Conservation (phyloP, 805 yeast genomes). For the Myxozyma geophila region DNA sequence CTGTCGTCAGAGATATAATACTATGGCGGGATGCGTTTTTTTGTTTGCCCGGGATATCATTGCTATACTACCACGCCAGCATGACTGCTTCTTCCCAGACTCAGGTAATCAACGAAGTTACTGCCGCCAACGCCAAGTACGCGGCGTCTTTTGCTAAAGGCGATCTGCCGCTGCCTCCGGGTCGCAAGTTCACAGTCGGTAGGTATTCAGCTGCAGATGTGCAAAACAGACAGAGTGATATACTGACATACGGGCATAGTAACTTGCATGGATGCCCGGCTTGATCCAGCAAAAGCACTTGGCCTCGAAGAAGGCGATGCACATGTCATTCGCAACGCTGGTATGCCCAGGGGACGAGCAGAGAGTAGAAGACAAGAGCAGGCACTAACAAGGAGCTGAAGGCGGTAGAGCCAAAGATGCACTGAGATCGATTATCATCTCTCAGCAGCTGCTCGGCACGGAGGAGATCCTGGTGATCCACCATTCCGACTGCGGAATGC, state of each 20-base stretch:
- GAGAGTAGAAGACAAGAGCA: background rate
- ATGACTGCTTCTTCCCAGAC: background rate
- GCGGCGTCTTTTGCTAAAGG: constrained; percentile 25
- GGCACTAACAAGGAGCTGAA: background rate
- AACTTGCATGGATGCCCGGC: constrained; percentile 36
- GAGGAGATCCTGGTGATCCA: constrained; percentile 32
- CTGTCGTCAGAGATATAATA: background rate
- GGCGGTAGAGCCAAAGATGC: constrained; percentile 35
- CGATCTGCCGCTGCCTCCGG: constrained; percentile 32
- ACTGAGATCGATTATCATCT: constrained; percentile 31
- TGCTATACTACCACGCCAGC: background rate
- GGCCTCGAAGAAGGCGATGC: constrained; percentile 36
- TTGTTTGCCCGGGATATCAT: background rate
- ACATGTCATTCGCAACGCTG: constrained; percentile 35
- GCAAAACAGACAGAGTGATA: background rate
- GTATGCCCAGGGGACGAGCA: constrained; percentile 4
- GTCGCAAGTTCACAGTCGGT: constrained; percentile 34
- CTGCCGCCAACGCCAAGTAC: constrained; percentile 27
- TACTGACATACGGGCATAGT: constrained; percentile 4
- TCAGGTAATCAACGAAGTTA: constrained; percentile 17
- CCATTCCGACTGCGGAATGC: constrained; percentile 38
- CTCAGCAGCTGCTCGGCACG: constrained; percentile 37
- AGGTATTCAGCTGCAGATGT: background rate
- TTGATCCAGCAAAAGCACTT: constrained; percentile 34
- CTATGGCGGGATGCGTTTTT: too few relatives aligned